Evolutionary conservation across 495 filamentous ascomycete genomes (phyloP), one percentile per base, ranked within the genome.

Genomic region (Aspergillus mulundensis): DNA sequence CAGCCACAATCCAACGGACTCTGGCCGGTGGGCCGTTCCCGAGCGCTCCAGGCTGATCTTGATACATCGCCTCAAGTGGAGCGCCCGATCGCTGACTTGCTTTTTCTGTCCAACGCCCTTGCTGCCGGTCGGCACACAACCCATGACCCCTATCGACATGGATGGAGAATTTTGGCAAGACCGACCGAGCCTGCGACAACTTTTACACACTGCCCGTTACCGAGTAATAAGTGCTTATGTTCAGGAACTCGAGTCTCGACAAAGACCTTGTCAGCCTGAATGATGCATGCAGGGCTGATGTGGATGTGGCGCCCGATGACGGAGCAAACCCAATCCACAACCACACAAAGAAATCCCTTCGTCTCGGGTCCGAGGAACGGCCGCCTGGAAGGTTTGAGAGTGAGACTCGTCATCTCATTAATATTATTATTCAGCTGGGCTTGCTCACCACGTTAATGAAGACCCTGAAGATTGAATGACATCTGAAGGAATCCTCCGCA

Each of bases 31-130:
- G 61, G 54, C 46, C 64, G 25, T 57, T 51, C 45, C 54, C 62
- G 60, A 61, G 61, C 62, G 53, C 62, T 61, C 60, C 38, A 40
- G 38, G 32, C 32, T 61, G 58, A 63, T 62, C 59, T 66, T 63
- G 64, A 66, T 66, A 66, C 64, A 61, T 66, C 64, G 59, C 59
- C 49, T 36, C 11, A 36, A 36, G 32, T 60, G 34, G 48, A 38
- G 58, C 61, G 64, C 58, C 53, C 61, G 58, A 60, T 62, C 60
- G 50, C 41, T 54, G 46, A 20, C 24, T 48, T 53, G 46, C 46
- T 58, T 54, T 42, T 54, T 42, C 47, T 56, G 18, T 30, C 36
- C 8, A 48, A 14, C 32, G 23, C 24, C 56, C 45, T 41, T 21
- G 34, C 21, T 28, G 25, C 41, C 20, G 48, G 25, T 28, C 25